phyloP scores from a whole-genome alignment of 495 filamentous ascomycete genomes.

The Pseudomonodictys pantanalensis region DNA sequence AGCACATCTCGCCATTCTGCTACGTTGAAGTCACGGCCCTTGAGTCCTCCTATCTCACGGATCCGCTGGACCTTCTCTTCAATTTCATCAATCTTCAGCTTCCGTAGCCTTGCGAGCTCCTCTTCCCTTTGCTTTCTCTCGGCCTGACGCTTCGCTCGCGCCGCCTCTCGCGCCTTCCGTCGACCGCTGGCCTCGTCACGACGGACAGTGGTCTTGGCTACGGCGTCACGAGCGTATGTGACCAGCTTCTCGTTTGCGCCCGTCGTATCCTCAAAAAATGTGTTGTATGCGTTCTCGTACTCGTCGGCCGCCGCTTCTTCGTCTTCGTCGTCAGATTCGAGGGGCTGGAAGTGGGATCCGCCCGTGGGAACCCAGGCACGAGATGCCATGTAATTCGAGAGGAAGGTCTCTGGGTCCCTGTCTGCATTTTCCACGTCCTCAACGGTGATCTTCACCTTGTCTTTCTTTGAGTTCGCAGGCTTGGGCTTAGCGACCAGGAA shows the following conservation, averaged over 20 bases:
- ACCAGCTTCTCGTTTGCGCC: conserved; percentile 78
- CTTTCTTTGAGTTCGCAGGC: conserved; percentile 16
- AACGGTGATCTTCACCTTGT: conserved; percentile 48
- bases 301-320: conserved; percentile 77
- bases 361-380: conserved; percentile 79
- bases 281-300: conserved; percentile 91
- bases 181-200: conserved; percentile 73
- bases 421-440: conserved; percentile 74
- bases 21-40: conserved; percentile 63
- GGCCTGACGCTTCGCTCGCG: conserved; percentile 70
- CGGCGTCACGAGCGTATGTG: conserved; percentile 82
- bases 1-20: conserved; percentile 78
- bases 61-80: conserved; percentile 79
- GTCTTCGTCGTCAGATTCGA: conserved; percentile 90
- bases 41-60: conserved; percentile 79
- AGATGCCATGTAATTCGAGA: conserved; percentile 83
- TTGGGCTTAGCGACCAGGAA: conserved; percentile 57
- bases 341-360: conserved; percentile 60
- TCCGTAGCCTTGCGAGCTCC: conserved; percentile 78
- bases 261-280: conserved; percentile 89
- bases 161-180: conserved; percentile 71
- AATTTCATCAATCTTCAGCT: conserved; percentile 82
- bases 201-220: conserved; percentile 74
- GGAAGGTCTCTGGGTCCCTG: conserved; percentile 82
- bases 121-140: conserved; percentile 73